Percentiles rank a stretch among this genome's conserved stretches.
phyloP scores from a whole-genome alignment of 768 basidiomycete genomes.

The Leccinellum luteum region DNA sequence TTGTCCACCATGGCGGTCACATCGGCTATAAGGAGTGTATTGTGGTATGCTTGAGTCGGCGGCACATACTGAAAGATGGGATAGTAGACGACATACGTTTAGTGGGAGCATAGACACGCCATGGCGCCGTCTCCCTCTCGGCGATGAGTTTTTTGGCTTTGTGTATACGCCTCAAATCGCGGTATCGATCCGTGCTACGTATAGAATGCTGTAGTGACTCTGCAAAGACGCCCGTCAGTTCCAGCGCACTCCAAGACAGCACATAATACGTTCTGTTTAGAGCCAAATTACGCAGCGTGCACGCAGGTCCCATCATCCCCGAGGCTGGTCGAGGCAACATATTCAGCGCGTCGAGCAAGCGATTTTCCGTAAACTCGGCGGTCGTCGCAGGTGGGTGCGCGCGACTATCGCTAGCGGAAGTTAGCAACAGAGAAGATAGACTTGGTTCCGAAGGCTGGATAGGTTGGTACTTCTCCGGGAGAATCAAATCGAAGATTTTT shows the following conservation, averaged over 20 bases:
- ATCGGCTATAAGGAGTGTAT: neutral
- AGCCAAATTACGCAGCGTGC: neutral
- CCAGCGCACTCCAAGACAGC: neutral
- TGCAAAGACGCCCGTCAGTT: neutral
- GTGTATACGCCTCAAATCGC: neutral
- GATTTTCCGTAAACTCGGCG: neutral
- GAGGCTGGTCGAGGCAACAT: slow-evolving; percentile 8
- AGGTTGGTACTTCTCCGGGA: neutral
- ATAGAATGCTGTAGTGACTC: neutral
- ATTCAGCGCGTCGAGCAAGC: neutral
- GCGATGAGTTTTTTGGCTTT: neutral
- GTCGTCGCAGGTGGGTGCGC: neutral
- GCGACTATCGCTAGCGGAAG: neutral
- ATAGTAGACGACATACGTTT: neutral
- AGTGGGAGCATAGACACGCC: neutral
- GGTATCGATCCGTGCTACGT: neutral
- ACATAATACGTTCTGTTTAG: neutral
- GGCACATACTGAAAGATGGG: neutral
- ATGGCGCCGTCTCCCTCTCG: neutral
- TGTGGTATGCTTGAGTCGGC: neutral
- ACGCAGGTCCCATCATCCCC: slow-evolving; percentile 14
- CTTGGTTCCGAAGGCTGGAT: neutral
- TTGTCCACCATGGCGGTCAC: neutral
- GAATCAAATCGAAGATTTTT: neutral
- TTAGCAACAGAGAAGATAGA: too few relatives aligned